Evolutionary conservation across 2,329 filamentous ascomycete genomes (phyloP), one percentile per base, ranked within the genome.

Genomic region (Aureobasidium subglaciale): DNA sequence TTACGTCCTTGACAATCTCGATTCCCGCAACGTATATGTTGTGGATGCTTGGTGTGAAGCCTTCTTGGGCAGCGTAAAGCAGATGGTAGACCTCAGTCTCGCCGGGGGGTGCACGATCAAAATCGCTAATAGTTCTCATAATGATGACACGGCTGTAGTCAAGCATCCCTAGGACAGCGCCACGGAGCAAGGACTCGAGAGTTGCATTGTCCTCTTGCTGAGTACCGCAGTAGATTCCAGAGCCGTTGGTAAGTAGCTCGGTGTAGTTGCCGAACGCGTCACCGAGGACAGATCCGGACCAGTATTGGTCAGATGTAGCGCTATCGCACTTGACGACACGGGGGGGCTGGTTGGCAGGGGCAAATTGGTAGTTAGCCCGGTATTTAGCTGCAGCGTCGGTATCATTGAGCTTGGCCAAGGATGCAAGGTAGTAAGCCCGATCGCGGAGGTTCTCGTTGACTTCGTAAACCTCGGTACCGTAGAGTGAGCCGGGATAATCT

Each of bases 11-110:
- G 13, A 87, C 78, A 37, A 89, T 82, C 63, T 82, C 75, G 3
- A 84, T 73, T 1, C 85, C 86, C 0, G 83, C 84, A 11, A 75
- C 69, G 68, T 80, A 88, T 34, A 88, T 76, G 65, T 89, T 90
- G 57, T 79, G 66, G n/a, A 87, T 70, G 5, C 85, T 80, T 25
- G 82, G 78, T 13, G 67, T 65, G 63, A 84, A 87, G 1, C 80
- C 84, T 48, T 83, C 85, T 65, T 86, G 82, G 32, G 84, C 70
- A 0, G 75, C 70, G 34, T 79, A 73, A 27, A 82, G 75, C 13
- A 89, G 73, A 63, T 88, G 84, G 27, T 82, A 73, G 15, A 77
- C 73, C 13, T 80, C 76, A 0, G 76, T 73, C 9, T 79, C 66
- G 5, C 77, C 79, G 0, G 79, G 78, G 18, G 84, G 83, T 0